Conservation (phyloP, 2,329 filamentous ascomycete species). For the Thelonectria blattea region DNA sequence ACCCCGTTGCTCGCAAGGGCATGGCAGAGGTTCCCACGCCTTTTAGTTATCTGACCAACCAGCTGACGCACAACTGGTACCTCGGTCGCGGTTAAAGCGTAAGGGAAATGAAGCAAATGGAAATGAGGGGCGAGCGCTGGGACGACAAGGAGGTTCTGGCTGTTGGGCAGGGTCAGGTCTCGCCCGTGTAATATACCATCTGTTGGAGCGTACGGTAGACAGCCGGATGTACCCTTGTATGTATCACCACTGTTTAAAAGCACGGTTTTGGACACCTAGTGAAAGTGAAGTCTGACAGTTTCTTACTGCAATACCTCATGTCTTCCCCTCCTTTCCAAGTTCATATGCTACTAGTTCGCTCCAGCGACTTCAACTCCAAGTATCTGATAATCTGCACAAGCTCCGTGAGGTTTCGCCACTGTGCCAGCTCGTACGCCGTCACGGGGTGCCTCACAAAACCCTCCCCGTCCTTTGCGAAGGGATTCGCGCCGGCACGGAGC, state of each 20-base stretch:
- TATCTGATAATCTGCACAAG: neutral
- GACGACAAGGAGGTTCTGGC: conserved; percentile 27
- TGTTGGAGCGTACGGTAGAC: conserved; percentile 41
- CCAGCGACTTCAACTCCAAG: neutral
- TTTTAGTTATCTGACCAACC: conserved; percentile 72
- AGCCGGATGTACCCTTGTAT: conserved; percentile 39
- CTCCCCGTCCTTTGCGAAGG: conserved; percentile 7
- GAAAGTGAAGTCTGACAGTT: neutral
- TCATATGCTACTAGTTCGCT: neutral
- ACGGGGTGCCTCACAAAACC: neutral
- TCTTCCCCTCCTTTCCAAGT: neutral
- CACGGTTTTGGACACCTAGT: conserved; percentile 17
- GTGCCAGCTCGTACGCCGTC: conserved; percentile 3
- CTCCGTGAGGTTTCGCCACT: neutral
- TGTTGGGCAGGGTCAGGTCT: conserved; percentile 25
- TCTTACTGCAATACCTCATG: neutral
- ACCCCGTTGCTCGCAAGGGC: conserved; percentile 87
- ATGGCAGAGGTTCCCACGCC: conserved; percentile 84
- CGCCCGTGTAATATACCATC: conserved; percentile 42
- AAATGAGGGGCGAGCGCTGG: conserved; percentile 15
- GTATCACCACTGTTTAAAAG: conserved; percentile 39
- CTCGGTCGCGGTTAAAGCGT: conserved; percentile 71
- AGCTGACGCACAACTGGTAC: conserved; percentile 94
- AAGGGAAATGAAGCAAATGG: conserved; percentile 2
- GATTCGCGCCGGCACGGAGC: conserved; percentile 34